phyloP scores from a whole-genome alignment of 441 rosid genomes.

The Erysimum pusillum region DNA sequence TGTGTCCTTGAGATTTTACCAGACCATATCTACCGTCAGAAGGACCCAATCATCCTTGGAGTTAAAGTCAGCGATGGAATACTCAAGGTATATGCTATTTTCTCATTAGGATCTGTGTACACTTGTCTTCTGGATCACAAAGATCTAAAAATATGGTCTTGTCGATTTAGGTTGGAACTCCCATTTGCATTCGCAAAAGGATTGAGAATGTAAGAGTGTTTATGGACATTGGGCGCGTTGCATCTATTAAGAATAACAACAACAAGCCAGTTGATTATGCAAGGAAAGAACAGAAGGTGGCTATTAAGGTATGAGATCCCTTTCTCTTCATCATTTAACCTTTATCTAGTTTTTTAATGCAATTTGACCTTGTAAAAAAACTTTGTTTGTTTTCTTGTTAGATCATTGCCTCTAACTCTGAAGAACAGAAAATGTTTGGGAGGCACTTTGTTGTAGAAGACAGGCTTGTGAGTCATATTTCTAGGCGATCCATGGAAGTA shows the following conservation, averaged over 20 bases:
- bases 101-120: slow-evolving; percentile 14
- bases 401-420: slow-evolving; percentile 79
- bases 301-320: slow-evolving; percentile 70
- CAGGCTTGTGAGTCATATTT: slow-evolving; percentile 85
- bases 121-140: not conserved
- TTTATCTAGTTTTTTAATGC: not conserved
- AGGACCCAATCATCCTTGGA: slow-evolving; percentile 90
- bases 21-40: slow-evolving; percentile 75
- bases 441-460: slow-evolving; percentile 88
- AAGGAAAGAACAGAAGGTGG: slow-evolving; percentile 80
- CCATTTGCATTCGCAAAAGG: slow-evolving; percentile 74
- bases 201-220: slow-evolving; percentile 61
- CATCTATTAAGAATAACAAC: slow-evolving; percentile 83
- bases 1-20: slow-evolving; percentile 84
- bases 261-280: slow-evolving; percentile 80
- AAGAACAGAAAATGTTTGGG: slow-evolving; percentile 90
- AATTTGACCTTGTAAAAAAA: not conserved
- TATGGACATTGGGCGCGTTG: slow-evolving; percentile 84
- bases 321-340: not conserved
- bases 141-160: slow-evolving; percentile 42
- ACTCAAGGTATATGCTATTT: slow-evolving; percentile 61
- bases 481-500: slow-evolving; percentile 83
- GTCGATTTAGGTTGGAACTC: slow-evolving; percentile 83
- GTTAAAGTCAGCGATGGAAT: slow-evolving; percentile 87
- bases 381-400: slow-evolving; percentile 39